Evolutionary conservation across 176 grass and related monocot genomes (phyloP).

Genomic region (Canna indica): DNA sequence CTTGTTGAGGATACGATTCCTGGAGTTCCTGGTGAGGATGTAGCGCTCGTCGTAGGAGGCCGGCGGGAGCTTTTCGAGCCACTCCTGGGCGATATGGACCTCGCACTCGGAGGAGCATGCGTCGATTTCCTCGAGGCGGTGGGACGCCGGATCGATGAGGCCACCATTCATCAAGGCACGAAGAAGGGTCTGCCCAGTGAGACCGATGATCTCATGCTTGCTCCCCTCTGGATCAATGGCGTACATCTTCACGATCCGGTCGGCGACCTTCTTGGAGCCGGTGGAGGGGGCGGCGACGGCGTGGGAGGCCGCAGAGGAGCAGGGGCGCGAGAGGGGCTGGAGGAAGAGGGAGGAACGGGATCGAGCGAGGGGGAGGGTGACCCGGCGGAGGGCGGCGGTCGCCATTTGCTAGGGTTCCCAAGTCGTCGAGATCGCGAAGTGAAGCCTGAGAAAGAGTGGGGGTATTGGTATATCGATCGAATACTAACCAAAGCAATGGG

Average conservation of each 20-base stretch:
- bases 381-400: conserved; percentile 52
- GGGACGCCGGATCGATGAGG: conserved; percentile 82
- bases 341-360: conserved; percentile 30
- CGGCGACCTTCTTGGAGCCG: conserved; percentile 67
- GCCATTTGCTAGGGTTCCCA: conserved; percentile 50
- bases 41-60: conserved; percentile 68
- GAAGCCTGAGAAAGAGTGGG: not conserved
- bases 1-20: conserved; percentile 81
- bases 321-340: conserved; percentile 7
- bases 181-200: conserved; percentile 76
- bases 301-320: conserved; percentile 20
- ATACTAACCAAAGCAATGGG: not conserved
- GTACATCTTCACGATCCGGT: conserved; percentile 86
- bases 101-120: conserved; percentile 92
- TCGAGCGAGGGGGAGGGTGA: conserved; percentile 41
- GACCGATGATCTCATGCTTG: conserved; percentile 59
- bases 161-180: conserved; percentile 62
- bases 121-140: conserved; percentile 89
- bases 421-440: not conserved
- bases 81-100: conserved; percentile 96
- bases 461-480: not conserved
- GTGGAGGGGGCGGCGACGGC: conserved; percentile 12
- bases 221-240: conserved; percentile 62
- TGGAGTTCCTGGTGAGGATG: conserved; percentile 59
- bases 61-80: conserved; percentile 85